phyloP scores from a whole-genome alignment of 2,329 filamentous ascomycete species.

The Verticillium tricorpus region DNA sequence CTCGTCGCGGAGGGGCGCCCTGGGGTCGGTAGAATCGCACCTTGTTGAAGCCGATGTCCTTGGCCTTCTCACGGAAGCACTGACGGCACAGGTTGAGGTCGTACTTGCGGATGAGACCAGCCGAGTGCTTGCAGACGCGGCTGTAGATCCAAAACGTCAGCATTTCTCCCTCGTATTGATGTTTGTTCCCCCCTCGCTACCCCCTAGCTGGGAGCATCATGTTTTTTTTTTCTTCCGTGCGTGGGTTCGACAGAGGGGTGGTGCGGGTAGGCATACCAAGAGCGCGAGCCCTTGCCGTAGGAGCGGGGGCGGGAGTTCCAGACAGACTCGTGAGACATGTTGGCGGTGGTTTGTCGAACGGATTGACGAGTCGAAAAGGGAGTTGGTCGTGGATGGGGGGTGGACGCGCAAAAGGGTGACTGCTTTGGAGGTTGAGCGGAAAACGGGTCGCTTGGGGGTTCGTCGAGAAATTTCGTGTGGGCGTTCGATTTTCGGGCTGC shows the following conservation, averaged over 20 bases:
- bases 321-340: conserved; percentile 81
- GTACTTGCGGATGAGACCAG: conserved; percentile 99
- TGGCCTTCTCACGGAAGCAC: conserved; percentile 71
- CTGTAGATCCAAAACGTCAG: conserved; percentile 34
- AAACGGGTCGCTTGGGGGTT: not conserved
- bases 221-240: not conserved
- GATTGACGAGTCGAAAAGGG: conserved; percentile 26
- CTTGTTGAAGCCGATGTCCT: conserved; percentile 72
- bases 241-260: not conserved
- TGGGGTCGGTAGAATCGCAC: conserved; percentile 32
- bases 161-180: conserved; percentile 8
- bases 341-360: conserved; percentile 35
- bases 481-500: conserved; percentile 5
- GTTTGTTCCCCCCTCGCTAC: not conserved
- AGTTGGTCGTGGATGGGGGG: conserved; percentile 18
- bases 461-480: conserved; percentile 14
- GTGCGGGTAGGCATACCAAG: conserved; percentile 64
- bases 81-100: conserved; percentile 85
- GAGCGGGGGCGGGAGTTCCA: conserved; percentile 98
- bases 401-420: conserved; percentile 4
- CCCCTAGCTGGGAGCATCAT: not conserved
- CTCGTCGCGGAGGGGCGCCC: no score
- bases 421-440: conserved; percentile 15
- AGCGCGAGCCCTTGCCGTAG: conserved; percentile 94
- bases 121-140: conserved; percentile 81